Percentiles rank a stretch among this genome's conserved stretches.
phyloP scores from a whole-genome alignment of 2,329 filamentous ascomycete species.

The Fusarium hainanense region DNA sequence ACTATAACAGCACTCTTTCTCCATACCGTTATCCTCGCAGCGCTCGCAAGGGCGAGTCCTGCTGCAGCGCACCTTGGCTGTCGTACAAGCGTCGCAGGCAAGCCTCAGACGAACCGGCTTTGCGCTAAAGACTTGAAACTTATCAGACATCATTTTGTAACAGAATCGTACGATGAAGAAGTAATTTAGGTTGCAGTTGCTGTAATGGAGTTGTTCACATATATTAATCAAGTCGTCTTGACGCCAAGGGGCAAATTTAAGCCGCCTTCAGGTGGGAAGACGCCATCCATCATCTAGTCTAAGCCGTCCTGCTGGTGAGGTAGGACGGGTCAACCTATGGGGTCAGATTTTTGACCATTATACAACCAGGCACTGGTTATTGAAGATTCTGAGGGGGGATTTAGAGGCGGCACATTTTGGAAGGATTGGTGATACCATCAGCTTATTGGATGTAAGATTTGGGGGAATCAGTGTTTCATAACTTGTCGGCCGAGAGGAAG shows the following conservation, averaged over 20 bases:
- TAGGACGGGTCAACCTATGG: conserved; percentile 19
- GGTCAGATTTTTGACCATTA: neutral
- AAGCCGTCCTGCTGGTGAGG: conserved; percentile 21
- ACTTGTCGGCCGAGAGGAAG: neutral
- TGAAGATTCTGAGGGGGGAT: neutral
- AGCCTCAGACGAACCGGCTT: conserved; percentile 30
- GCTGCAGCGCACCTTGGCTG: conserved; percentile 34
- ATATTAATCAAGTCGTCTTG: conserved; percentile 2
- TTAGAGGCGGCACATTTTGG: too few relatives aligned
- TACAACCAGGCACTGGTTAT: neutral
- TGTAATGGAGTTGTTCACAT: neutral
- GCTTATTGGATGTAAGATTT: neutral
- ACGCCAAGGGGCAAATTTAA: neutral
- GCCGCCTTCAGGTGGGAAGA: conserved; percentile 7
- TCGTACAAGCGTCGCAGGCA: conserved; percentile 35
- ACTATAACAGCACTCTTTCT: conserved; percentile 24
- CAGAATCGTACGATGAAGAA: neutral
- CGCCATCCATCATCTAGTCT: conserved; percentile 2
- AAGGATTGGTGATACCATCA: neutral
- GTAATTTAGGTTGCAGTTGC: neutral
- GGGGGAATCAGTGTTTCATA: too few relatives aligned
- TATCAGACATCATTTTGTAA: conserved; percentile 8
- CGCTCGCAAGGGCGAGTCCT: conserved; percentile 35
- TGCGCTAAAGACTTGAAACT: conserved; percentile 1
- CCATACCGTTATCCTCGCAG: conserved; percentile 26